Evolutionary conservation across 345 rosid species (phyloP), one percentile per base, ranked within the genome.

Genomic region (Murraya koenigii): DNA sequence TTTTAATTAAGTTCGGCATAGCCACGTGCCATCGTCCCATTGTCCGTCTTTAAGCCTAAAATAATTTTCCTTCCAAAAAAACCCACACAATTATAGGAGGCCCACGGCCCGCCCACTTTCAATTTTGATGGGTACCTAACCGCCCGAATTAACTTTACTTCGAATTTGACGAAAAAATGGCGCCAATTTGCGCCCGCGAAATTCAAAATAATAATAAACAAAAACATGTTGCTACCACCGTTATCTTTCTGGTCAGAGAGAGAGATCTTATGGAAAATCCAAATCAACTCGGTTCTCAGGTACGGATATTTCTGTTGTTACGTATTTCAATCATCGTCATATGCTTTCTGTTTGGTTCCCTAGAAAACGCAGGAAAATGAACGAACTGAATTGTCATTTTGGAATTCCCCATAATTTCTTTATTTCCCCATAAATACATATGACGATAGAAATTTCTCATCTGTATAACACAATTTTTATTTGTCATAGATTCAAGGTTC

Each of bases 401-500:
- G 41, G 8, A 14, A 49, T 64, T 47, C 44, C 22, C 22, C 26
- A 58, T 6, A 19, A 26, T 62, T 44, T 30, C 13, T 36, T 66
- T 7, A 33, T 66, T 66, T 35, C 66, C n/a, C 47, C 14, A 2
- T 8, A 65, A 65, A 25, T 44, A 11, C 20, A 63, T 2, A 6
- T 3, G 20, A 44, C 8, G 39, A 70, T 23, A 58, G 36, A 44
- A 69, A 41, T 44, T 23, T 63, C 35, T 65, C 7, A 65, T 30
- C 56, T 75, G 6, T 44, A 30, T 61, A 1, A 74, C 8, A 6
- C 7, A 33, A 30, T 59, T 49, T 13, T 71, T 1, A 4, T 22
- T 22, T 30, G 54, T 54, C 73, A 28, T 20, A 81, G 85, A 56
- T 71, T 66, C 36, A 49, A n/a, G 63, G 60, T 62, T 81, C 81